Base-by-base conservation (phyloP, 1,284 basidiomycete species). In the Apiotrichum akiyoshidainum region DNA sequence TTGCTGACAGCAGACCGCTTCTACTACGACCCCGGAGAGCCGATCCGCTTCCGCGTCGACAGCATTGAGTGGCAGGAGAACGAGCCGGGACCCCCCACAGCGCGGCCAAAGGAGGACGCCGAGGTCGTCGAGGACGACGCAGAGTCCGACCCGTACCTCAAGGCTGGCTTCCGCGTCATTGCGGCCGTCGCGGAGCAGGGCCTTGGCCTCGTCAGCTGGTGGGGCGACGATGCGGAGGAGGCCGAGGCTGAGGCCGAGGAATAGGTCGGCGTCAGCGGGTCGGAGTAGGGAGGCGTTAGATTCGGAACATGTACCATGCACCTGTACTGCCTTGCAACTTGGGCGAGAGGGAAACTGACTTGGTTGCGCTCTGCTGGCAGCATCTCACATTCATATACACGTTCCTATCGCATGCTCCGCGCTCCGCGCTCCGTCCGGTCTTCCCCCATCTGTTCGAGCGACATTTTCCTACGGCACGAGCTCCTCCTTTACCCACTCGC, bases 101-200 rank as follows among this genome's bases (percentile, higher is more conserved):
- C 65, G 21, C 57, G 62, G 22, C 67, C 67, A 1, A 60, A 62
- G 17, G 61, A 64, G 14, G 56, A 60, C 14, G 45, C 58, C 42
- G 7, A 40, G 19, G 19, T n/a, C 40, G 65, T 92, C 90, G 51
- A 34, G 35, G 35, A 52, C 12, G 61, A 58, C 31, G 56, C 55
- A 17, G 49, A 55, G 16, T 52, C 60, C 42, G 61, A 60, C 44
- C 58, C 61, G 39, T 54, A 51, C 22, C 50, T 54, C 33, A 47
- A 40, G 21, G 61, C 61, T 8, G 58, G 58, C 19, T 63, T 54
- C 45, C 53, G 58, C 13, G 52, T 63, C 50, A 45, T 60, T 14
- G 91, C 87, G 57, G 91, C 91, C 5, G 92, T 96, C 64, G 85
- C 86, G 7, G 93, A 94, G 73, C 89, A 92, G 69, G 94, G 94